phyloP scores from a whole-genome alignment of 192 early-diverging fungal genomes.

The Ambispora gerdemannii region DNA sequence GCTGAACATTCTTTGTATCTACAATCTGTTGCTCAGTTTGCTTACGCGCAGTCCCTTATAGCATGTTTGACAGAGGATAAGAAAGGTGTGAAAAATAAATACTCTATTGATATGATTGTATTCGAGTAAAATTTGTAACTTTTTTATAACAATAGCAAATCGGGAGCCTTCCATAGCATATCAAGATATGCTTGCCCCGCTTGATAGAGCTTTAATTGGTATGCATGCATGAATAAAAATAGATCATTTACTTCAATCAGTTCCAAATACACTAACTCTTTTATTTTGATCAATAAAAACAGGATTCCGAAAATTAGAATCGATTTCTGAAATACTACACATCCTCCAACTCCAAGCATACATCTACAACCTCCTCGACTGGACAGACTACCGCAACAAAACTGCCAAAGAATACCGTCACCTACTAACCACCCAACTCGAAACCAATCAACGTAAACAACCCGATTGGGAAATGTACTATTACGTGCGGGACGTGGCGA shows the following conservation, averaged over 20 bases:
- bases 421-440: neutral
- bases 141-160: neutral
- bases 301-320: slow-evolving; percentile 20
- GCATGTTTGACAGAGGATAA: slow-evolving; percentile 18
- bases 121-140: neutral
- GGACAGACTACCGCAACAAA: neutral
- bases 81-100: neutral
- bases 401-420: neutral
- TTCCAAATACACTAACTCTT: neutral
- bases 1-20: slow-evolving; percentile 26
- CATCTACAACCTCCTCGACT: slow-evolving; percentile 9
- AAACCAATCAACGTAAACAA: slow-evolving; percentile 19
- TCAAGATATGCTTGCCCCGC: neutral
- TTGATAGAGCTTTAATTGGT: slow-evolving; percentile 9
- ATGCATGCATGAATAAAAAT: neutral
- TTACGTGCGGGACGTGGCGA: neutral
- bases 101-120: neutral
- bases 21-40: slow-evolving; percentile 22
- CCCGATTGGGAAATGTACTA: slow-evolving; percentile 17
- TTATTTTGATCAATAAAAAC: neutral
- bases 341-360: slow-evolving; percentile 22
- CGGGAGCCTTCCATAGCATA: neutral
- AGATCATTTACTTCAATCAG: neutral
- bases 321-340: slow-evolving; percentile 18
- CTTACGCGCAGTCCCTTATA: slow-evolving; percentile 22